Evolutionary conservation across 2,329 filamentous ascomycete species (phyloP).

Genomic region (Blastomyces parvus): DNA sequence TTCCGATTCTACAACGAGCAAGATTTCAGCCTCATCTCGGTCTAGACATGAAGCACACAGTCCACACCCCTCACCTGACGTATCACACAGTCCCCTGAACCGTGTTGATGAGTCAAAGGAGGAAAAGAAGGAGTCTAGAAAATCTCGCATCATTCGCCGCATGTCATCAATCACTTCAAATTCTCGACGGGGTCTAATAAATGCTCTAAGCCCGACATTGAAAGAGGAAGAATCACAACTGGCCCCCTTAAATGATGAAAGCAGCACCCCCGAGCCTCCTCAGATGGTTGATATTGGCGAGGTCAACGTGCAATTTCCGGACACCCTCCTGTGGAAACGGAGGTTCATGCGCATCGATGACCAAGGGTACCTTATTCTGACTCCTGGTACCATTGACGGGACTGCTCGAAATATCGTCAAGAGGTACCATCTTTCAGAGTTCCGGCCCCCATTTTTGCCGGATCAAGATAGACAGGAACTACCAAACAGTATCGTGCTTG

Average conservation of each 20-base stretch:
- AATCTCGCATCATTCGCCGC: constrained; percentile 55
- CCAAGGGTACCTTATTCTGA: constrained; percentile 73
- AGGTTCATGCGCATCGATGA: constrained; percentile 78
- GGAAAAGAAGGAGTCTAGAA: constrained; percentile 47
- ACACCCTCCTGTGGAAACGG: constrained; percentile 93
- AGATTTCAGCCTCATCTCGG: constrained; percentile 31
- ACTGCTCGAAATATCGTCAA: constrained; percentile 56
- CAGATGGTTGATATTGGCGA: constrained; percentile 67
- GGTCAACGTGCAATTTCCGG: constrained; percentile 94
- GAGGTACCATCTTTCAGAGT: constrained; percentile 77
- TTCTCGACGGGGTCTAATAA: constrained; percentile 41
- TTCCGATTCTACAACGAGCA: constrained; percentile 31
- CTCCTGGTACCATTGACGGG: constrained; percentile 54
- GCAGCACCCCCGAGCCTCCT: constrained; percentile 22
- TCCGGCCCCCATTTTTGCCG: constrained; percentile 67
- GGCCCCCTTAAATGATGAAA: constrained; percentile 25
- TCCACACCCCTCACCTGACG: constrained; percentile 27
- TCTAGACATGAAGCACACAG: constrained; percentile 27
- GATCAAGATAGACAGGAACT: constrained; percentile 90
- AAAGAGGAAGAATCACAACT: constrained; percentile 29
- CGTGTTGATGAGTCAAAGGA: constrained; percentile 33
- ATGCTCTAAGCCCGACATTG: constrained; percentile 27
- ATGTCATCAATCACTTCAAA: constrained; percentile 52
- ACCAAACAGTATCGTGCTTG: constrained; percentile 67
- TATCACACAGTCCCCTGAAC: constrained; percentile 22